These are phyloP conservation scores for Boletus insuetus DNA, from an alignment of 768 basidiomycete species.

Conservation along the genomic window DNA sequence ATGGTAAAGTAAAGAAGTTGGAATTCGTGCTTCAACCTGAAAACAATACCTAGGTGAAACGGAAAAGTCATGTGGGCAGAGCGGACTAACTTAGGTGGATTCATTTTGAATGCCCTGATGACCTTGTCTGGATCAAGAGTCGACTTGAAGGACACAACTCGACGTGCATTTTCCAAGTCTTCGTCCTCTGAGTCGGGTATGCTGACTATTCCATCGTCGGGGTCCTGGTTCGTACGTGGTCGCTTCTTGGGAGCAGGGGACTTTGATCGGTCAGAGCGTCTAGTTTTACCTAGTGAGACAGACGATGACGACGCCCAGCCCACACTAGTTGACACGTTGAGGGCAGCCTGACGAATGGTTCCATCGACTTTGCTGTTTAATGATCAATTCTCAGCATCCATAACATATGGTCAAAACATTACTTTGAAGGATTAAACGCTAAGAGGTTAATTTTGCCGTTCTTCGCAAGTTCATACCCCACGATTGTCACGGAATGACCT, in stretches of 20 bases:
- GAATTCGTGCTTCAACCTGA: slow-evolving; percentile 50
- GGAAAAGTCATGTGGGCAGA: background rate
- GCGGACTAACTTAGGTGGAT: slow-evolving; percentile 40
- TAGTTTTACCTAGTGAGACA: slow-evolving; percentile 15
- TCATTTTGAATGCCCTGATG: slow-evolving; percentile 51
- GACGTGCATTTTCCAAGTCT: background rate
- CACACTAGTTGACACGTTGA: slow-evolving; percentile 5
- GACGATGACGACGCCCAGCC: slow-evolving; percentile 11
- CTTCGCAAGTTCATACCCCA: slow-evolving; percentile 75
- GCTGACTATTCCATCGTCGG: slow-evolving; percentile 29
- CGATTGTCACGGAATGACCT: slow-evolving; percentile 84
- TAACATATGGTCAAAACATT: slow-evolving; percentile 15
- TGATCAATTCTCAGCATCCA: background rate
- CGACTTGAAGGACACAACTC: background rate
- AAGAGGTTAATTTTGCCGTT: slow-evolving; percentile 61
- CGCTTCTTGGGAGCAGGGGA: slow-evolving; percentile 30
- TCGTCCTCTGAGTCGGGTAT: slow-evolving; percentile 21
- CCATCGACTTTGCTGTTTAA: slow-evolving; percentile 10
- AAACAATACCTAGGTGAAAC: background rate
- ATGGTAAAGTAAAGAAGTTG: slow-evolving; percentile 86
- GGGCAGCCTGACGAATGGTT: slow-evolving; percentile 21
- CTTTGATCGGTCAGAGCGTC: slow-evolving; percentile 21
- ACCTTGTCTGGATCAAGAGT: slow-evolving; percentile 33
- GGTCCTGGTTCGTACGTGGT: slow-evolving; percentile 12
- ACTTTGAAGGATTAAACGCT: slow-evolving; percentile 77